Evolutionary conservation across 2,329 filamentous ascomycete species (phyloP), one percentile per base, ranked within the genome.

Genomic region (Sphaerulina musiva): DNA sequence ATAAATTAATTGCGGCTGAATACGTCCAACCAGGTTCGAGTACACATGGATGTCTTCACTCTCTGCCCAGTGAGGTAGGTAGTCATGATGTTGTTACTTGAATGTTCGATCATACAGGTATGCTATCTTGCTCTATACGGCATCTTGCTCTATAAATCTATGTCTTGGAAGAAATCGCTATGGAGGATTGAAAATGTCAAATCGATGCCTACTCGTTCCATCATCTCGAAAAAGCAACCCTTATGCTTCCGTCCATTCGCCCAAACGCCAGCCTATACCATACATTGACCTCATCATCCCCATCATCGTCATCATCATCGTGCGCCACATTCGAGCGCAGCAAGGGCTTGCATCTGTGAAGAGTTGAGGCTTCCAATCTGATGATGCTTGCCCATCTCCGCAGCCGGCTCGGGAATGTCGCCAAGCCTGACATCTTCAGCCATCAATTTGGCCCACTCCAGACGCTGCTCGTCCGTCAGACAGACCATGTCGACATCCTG

Each of bases 401-500:
- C 11, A 31, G 58, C 48, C 46, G 54, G 40, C 5, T 48, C 47
- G 46, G 49, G 48, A n/a, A 52, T 43, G 48, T 63, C 52, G 11
- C 47, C 49, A 36, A 54, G 44, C 42, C 48, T 54, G 12, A 32
- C 44, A 14, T 50, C 44, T 36, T 49, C 43, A 44, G 54, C 51
- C 59, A 59, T 65, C 36, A 66, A 32, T 34, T 63, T 64, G 4
- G 63, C 57, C 64, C 64, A 66, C 32, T 64, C 64, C 17, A 53
- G 38, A 23, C 62, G 60, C 52, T 66, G 64, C 46, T 66, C 64
- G 4, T 62, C 62, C 5, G 59, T 62, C 47, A 66, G 44, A 42
- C 59, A 63, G n/a, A 65, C 56, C 46, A 63, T 57, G 8, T 57
- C 62, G 5, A 45, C 51, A 6, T 60, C 48, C 5, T 60, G 57